These are phyloP conservation scores for Ceratobasidium sp. DNA, from an alignment of 1,284 basidiomycete genomes.

Conservation along the genomic window DNA sequence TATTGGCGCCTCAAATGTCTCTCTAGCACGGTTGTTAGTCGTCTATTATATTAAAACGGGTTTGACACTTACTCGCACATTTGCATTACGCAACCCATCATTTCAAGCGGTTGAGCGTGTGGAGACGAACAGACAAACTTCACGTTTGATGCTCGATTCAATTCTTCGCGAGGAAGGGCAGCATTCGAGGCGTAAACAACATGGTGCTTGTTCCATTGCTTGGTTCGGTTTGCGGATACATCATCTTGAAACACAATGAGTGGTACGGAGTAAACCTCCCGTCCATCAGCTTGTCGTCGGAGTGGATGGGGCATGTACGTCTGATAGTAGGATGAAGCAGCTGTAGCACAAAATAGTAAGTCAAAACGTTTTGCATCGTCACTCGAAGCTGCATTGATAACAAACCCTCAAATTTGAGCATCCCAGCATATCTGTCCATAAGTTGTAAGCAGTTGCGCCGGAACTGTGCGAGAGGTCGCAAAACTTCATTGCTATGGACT, in stretches of 20 bases:
- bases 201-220: slow-evolving; percentile 45
- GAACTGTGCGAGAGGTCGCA: neutral
- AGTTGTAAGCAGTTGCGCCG: slow-evolving; percentile 8
- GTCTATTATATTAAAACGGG: neutral
- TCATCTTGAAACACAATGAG: slow-evolving; percentile 43
- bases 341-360: neutral
- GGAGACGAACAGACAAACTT: slow-evolving; percentile 39
- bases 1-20: neutral
- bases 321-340: slow-evolving; percentile 16
- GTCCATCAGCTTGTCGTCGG: neutral
- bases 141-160: slow-evolving; percentile 12
- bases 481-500: neutral
- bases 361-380: neutral
- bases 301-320: slow-evolving; percentile 33
- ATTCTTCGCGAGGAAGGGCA: slow-evolving; percentile 19
- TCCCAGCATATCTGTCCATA: neutral
- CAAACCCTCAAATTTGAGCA: neutral
- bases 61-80: slow-evolving; percentile 23
- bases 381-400: neutral
- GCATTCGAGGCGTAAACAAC: slow-evolving; percentile 35
- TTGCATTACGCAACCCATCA: slow-evolving; percentile 30
- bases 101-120: slow-evolving; percentile 26
- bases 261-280: slow-evolving; percentile 40
- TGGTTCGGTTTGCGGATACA: slow-evolving; percentile 43
- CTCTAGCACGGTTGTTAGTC: neutral